Percentiles rank a stretch among this genome's conserved stretches.
Evolutionary conservation across 208 protist species (phyloP).

Genomic region (Wallacemonas sp.): DNA sequence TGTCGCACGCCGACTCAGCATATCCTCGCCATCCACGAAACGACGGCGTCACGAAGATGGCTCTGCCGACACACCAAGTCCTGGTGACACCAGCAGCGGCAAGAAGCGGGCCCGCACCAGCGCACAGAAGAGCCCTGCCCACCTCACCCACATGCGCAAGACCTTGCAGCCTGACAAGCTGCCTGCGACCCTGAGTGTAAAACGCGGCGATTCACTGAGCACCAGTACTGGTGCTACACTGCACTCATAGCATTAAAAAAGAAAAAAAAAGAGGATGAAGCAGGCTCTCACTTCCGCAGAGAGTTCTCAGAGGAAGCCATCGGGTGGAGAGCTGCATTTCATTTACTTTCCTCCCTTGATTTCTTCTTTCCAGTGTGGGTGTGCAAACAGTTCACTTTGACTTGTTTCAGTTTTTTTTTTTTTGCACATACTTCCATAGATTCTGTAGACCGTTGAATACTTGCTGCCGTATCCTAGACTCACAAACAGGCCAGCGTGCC

Average conservation of each 20-base stretch:
- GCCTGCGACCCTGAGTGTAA: background rate
- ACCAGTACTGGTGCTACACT: background rate
- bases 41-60: background rate
- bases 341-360: too few species aligned
- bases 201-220: background rate
- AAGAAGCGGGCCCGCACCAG: constrained; percentile 4
- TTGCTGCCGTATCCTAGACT: too few species aligned
- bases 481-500: too few species aligned
- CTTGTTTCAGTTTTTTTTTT: too few species aligned
- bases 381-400: too few species aligned
- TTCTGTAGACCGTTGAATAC: background rate
- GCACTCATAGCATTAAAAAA: background rate
- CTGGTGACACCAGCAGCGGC: constrained; percentile 18
- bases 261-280: background rate
- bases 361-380: too few species aligned
- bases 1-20: constrained; percentile 9
- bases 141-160: constrained; percentile 33
- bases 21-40: background rate
- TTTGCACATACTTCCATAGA: constrained; percentile 1
- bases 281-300: too few species aligned
- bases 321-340: too few species aligned
- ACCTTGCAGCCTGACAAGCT: constrained; percentile 21
- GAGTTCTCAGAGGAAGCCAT: too few species aligned
- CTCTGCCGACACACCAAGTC: background rate
- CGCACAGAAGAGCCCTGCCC: constrained; percentile 24